phyloP scores from a whole-genome alignment of 2,329 filamentous ascomycete species.

The Cryphonectria japonica region DNA sequence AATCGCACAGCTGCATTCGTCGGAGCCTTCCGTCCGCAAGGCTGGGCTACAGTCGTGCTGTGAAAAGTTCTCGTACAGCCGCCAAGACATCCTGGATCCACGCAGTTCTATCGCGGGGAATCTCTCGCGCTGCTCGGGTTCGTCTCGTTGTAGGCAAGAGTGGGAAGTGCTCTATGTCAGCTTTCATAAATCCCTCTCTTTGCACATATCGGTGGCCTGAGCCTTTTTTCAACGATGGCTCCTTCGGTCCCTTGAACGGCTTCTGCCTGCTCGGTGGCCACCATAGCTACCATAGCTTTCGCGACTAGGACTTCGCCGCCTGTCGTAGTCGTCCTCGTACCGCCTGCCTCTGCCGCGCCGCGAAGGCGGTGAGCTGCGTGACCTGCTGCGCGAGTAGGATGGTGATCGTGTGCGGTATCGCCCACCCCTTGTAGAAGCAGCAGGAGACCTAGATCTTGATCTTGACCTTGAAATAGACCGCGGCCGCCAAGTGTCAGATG shows the following conservation, averaged over 20 bases:
- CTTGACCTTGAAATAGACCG: slow-evolving; percentile 57
- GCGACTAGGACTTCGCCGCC: slow-evolving; percentile 52
- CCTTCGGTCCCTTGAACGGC: slow-evolving; percentile 45
- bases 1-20: not conserved
- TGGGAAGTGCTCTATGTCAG: not conserved
- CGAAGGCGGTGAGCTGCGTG: slow-evolving; percentile 38
- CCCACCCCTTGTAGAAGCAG: slow-evolving; percentile 37
- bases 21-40: not conserved
- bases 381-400: slow-evolving; percentile 37
- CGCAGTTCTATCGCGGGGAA: not conserved
- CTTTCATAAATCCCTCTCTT: not conserved
- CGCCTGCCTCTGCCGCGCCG: slow-evolving; percentile 40
- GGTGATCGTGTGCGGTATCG: slow-evolving; percentile 52
- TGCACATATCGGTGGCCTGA: not conserved
- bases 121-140: not conserved
- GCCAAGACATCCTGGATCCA: not conserved
- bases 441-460: slow-evolving; percentile 46
- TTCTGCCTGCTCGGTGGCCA: slow-evolving; percentile 41
- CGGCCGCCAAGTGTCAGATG: slow-evolving; percentile 65
- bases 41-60: not conserved
- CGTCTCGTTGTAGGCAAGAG: not conserved
- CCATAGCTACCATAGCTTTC: slow-evolving; percentile 51
- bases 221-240: slow-evolving; percentile 37
- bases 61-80: not conserved
- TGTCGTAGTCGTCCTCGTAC: slow-evolving; percentile 39